A percentile compares a stretch with the other conserved stretches of the same genome.
phyloP scores from a whole-genome alignment of 2,329 filamentous ascomycete species.

The Fusarium metavorans region DNA sequence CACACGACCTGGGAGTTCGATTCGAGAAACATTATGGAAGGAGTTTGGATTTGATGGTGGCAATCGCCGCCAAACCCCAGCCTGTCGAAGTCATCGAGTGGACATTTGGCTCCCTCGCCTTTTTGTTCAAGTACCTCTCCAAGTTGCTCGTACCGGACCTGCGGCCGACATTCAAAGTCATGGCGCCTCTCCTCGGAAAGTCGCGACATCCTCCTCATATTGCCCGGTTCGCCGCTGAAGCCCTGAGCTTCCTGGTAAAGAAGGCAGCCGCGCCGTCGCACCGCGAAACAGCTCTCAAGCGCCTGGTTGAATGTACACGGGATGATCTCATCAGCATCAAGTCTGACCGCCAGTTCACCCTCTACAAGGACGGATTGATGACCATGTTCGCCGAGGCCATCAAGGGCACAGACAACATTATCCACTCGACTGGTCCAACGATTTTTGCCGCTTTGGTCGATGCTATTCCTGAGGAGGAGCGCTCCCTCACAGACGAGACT shows the following conservation, averaged over 20 bases:
- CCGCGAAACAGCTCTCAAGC: slow-evolving; percentile 77
- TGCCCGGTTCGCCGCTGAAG: slow-evolving; percentile 92
- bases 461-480: slow-evolving; percentile 63
- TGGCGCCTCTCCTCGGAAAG: slow-evolving; percentile 87
- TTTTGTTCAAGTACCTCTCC: slow-evolving; percentile 97
- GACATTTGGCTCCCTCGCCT: slow-evolving; percentile 94
- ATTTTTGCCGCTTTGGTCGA: slow-evolving; percentile 65
- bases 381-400: slow-evolving; percentile 88
- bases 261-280: slow-evolving; percentile 86
- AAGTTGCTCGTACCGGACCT: slow-evolving; percentile 88
- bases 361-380: slow-evolving; percentile 92
- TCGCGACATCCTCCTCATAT: slow-evolving; percentile 86
- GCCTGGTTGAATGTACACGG: slow-evolving; percentile 79
- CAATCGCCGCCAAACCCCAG: slow-evolving; percentile 80
- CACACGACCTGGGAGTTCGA: slow-evolving; percentile 87
- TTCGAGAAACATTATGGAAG: slow-evolving; percentile 91
- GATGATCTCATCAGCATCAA: slow-evolving; percentile 70
- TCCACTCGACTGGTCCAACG: slow-evolving; percentile 70
- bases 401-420: slow-evolving; percentile 69
- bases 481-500: slow-evolving; percentile 58
- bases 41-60: slow-evolving; percentile 80
- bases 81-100: slow-evolving; percentile 95
- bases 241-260: slow-evolving; percentile 91
- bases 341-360: slow-evolving; percentile 68
- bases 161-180: slow-evolving; percentile 83